Evolutionary conservation across 2,329 filamentous ascomycete genomes (phyloP), one percentile per base, ranked within the genome.

Genomic region (Aspergillus quadrilineatus): DNA sequence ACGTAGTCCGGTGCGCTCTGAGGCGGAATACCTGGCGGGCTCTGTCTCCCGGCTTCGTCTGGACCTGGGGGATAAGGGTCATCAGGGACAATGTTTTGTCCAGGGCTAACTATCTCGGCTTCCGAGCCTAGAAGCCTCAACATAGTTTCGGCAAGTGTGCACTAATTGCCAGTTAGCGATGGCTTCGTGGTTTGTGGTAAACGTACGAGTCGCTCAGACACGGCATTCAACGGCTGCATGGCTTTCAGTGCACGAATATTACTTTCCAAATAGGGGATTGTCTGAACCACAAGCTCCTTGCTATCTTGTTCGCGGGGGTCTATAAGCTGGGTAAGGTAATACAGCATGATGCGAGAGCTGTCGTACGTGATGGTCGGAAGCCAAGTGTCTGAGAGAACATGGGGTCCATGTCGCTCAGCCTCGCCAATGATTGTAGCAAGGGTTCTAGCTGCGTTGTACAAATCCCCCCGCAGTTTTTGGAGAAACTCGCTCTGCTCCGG

Each of bases 1-100:
- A 56, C 54, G 15, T 56, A 56, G 54, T 56, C 54, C 14, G 54
- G 54, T 7, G 54, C 48, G 15, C 48, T 56, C 30, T 56, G 54
- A 26, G 54, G 48, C 5, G 54, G 54, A 10, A 44, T 47, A 14
- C 54, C 54, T 3, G 54, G 34, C 7, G 54, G 54, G 28, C 48
- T 56, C 15, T 51, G 54, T 15, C 53, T 28, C 12, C 47, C 37
- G 2, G 14, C 30, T 6, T 55, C 53, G 14, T 55, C 53, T 4
- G 48, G 48, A n/a, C 50, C 53, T 17, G 47, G 26, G 22, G 42
- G 48, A 26, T 56, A 56, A 14, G 41, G 41, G 4, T 56, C 48
- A 26, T 56, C 54, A 3, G 54, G 54, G 6, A 56, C 49, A 6
- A 56, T 56, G 17, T 56, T 56, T 36, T 48, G 44, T 22, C 48